Percentiles rank a stretch among this genome's conserved stretches.
These are phyloP conservation scores for Phalaenopsis equestris DNA, from an alignment of 106 monocot genomes.

Conservation along the genomic window DNA sequence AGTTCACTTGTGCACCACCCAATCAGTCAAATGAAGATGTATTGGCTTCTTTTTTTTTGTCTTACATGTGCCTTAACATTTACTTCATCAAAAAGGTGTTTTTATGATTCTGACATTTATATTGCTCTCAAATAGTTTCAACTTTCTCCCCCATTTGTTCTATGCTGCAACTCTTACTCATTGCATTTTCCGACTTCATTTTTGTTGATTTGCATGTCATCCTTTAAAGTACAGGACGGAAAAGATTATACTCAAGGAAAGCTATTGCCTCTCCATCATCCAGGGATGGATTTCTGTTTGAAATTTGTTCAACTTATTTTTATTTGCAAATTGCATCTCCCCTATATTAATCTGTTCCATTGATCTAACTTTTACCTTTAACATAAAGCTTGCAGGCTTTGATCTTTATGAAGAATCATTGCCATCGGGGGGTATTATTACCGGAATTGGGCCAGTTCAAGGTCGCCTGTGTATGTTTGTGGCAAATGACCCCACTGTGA, in stretches of 20 bases:
- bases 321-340: not conserved
- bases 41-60: no score
- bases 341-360: not conserved
- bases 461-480: conserved; percentile 92
- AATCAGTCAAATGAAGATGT: no score
- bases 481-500: conserved; percentile 96
- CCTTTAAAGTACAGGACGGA: not conserved
- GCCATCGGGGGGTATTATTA: conserved; percentile 90
- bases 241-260: not conserved
- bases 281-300: not conserved
- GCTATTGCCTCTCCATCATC: not conserved
- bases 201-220: not conserved
- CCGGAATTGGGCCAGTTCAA: conserved; percentile 90
- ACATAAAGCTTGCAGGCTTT: conserved; percentile 83
- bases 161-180: not conserved
- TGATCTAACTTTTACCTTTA: not conserved
- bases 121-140: not conserved
- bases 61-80: no score
- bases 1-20: no score
- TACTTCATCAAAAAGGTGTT: no score
- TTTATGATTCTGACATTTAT: no score
- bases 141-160: not conserved
- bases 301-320: not conserved
- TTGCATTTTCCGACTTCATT: not conserved
- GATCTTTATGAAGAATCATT: conserved; percentile 81